Evolutionary conservation across 129 eudicot genomes (phyloP), one percentile per base, ranked within the genome.

Genomic region (Rutidosis leptorrhynchoides): DNA sequence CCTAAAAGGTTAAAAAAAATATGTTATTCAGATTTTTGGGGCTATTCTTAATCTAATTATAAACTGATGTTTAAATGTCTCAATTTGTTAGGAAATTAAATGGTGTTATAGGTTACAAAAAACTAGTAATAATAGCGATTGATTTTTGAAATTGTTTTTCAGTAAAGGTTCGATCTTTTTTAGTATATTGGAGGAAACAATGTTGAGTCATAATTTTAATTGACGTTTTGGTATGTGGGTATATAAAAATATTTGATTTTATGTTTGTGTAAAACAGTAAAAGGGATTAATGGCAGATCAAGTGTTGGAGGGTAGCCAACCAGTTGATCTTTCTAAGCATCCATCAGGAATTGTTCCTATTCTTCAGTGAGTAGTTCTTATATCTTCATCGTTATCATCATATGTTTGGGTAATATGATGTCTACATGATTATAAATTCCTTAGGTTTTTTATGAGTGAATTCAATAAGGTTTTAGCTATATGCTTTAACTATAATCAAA

Each of bases 291-390:
- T 75, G 97, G 97, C 96, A 21, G 95, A 87, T 65, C 95, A 84
- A 72, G 85, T 73, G 32, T n/a, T 81, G 74, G 93, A 84, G 74
- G 95, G 90, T 51, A 86, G 73, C 81, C 86, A 79, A 65, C 90
- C 90, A 0, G 97, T 86, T 68, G 97, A 86, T 80, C 83, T 83
- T 23, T 66, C 90, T 3, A 86, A 82, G 83, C 97, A 86, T 58
- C 90, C 90, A 9, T 86, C 97, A 62, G 90, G 90, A 40, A 86
- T 90, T 26, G 82, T 90, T 20, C 97, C 97, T 67, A 90, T 87
- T 57, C 90, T 90, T 11, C 90, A 90, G 90, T 90, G 81, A 65
- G 84, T 65, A 26, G 24, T 54, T 63, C 3, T 2, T 46, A 28
- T 20, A 21, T 56, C 61, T 55, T 55, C 29, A 10, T 9, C n/a